Evolutionary conservation across 805 yeast species (phyloP), one percentile per base, ranked within the genome.

Genomic region (Spathaspora hagerdaliae): DNA sequence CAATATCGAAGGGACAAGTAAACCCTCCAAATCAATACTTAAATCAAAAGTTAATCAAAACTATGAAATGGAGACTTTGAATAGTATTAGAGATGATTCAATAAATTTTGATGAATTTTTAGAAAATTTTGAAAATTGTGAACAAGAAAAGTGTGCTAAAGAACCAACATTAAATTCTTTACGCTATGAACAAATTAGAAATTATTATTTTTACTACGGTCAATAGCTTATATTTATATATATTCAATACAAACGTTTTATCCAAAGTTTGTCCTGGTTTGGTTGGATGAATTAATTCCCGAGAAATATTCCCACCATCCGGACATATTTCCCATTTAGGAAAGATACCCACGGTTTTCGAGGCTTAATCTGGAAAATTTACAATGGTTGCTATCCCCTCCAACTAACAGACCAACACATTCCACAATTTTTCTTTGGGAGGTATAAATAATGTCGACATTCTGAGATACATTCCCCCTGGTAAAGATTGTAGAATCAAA

Each of bases 21-120:
- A 27, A n/a, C 46, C 51, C 9, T 19, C 7, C 13, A 45, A 45
- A 34, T 60, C 70, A 8, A 65, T 65, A 15, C 49, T 65, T 31
- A 63, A 61, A 43, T 60, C 51, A 38, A 58, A 54, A 44, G 41
- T 48, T 3, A 65, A 65, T 35, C 33, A 38, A 8, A 65, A 65
- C 40, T 61, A 44, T 38, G 56, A 53, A 12, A 34, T 43, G 19
- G 71, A 65, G 40, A 39, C 41, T 3, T 29, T 45, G 14, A 51
- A 50, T 12, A 49, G 56, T n/a, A 43, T 40, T 19, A 36, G 47
- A 27, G 49, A 44, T 27, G 62, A 59, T 34, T 14, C 41, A n/a
- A 38, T 58, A 19, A 43, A 53, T 7, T 42, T 55, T 31, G 59
- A 57, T 3, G 50, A 52, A 13, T 60, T 61, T 33, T 41, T 55